Conservation (phyloP, 306 rosid species). For the Argentina anserina region DNA sequence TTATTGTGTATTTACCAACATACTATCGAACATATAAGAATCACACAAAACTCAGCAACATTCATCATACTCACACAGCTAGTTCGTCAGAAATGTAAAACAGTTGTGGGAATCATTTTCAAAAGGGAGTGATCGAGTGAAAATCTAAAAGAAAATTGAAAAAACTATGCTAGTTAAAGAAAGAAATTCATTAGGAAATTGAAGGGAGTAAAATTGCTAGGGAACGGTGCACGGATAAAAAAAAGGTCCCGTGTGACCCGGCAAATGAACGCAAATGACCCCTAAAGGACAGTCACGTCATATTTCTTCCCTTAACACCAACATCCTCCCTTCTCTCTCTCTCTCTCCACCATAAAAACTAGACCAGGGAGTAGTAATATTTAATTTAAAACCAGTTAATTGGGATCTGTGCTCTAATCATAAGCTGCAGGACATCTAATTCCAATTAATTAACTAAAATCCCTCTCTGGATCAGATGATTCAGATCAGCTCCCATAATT, state of each 20-base stretch:
- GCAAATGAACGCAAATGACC: neutral
- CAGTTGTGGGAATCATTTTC: no score
- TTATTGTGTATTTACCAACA: no score
- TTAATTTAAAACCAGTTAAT: neutral
- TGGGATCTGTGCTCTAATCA: conserved; percentile 11
- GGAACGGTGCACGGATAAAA: neutral
- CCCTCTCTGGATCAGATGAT: no score
- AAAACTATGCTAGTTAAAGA: no score
- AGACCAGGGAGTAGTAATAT: no score
- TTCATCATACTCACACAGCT: no score
- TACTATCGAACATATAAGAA: no score
- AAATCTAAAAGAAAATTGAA: no score
- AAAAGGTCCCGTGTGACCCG: neutral
- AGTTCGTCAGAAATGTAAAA: no score
- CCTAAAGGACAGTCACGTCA: neutral
- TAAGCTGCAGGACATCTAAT: neutral
- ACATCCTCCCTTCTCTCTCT: neutral
- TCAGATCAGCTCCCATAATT: neutral
- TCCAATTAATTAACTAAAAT: neutral
- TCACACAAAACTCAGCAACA: no score
- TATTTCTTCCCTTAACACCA: neutral
- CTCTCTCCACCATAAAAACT: neutral
- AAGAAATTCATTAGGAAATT: no score
- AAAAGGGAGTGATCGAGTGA: no score
- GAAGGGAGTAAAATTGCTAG: neutral